Base-by-base conservation (phyloP, 345 rosid genomes). In the Chamaenerion angustifolium region DNA sequence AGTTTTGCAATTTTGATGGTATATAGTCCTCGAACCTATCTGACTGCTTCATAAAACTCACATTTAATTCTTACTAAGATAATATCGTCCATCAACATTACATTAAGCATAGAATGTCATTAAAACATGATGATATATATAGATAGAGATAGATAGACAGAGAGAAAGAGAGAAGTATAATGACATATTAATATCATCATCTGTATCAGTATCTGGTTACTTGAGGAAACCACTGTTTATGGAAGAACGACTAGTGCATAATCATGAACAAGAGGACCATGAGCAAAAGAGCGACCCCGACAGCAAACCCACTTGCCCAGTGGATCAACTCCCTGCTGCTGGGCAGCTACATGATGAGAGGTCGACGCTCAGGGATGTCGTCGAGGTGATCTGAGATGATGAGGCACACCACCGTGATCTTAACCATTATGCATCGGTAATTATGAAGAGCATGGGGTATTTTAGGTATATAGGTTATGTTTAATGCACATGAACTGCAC, bases 391-490 rank as follows among this genome's bases (percentile, higher is more conserved):
- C 3, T 71, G 95, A 46, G 95, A 90, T 0, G 95, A 82, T 42
- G 90, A 85, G 65, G 95, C 90, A 1, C 90, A 82, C 49, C 95
- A 85, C 52, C 87, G 90, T 19, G 90, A 85, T 31, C 85, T 85
- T 31, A 85, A 85, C 66, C 95, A 85, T 67, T 82, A 68, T 54
- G 95, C 95, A 45, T 85, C 90, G n/a, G 92, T 82, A 61, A 63
- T n/a, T n/a, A n/a, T n/a, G n/a, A n/a, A n/a, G n/a, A n/a, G n/a
- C n/a, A n/a, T n/a, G n/a, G n/a, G n/a, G n/a, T n/a, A n/a, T n/a
- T n/a, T n/a, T n/a, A n/a, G n/a, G n/a, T n/a, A n/a, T n/a, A n/a
- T n/a, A n/a, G n/a, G n/a, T n/a, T n/a, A n/a, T n/a, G n/a, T n/a
- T n/a, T n/a, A n/a, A n/a, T n/a, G n/a, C n/a, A n/a, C n/a, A n/a